These are phyloP conservation scores for Sanghuangporus baumii DNA, from an alignment of 1,284 basidiomycete species.

Conservation along the genomic window DNA sequence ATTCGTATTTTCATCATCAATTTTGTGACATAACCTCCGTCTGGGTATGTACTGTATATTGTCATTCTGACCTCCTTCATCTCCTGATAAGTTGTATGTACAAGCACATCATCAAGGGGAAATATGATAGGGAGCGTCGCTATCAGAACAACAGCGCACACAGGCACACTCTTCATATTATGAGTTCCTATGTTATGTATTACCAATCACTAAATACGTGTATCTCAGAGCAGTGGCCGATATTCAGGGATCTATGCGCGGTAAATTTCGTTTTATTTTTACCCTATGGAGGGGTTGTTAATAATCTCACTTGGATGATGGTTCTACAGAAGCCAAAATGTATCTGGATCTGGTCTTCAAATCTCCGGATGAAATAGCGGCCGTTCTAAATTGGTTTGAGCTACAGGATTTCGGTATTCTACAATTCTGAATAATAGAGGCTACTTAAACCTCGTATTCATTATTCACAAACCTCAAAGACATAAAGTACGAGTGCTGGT, in stretches of 20 bases:
- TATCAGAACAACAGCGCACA: background rate
- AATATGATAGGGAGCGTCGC: constrained; percentile 2
- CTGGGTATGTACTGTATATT: background rate
- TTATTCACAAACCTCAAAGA: too few species aligned
- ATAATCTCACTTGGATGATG: background rate
- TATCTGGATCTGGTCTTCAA: constrained; percentile 6
- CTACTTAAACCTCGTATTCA: too few species aligned
- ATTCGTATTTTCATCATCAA: too few species aligned
- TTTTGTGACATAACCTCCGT: constrained; percentile 4
- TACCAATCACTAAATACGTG: too few species aligned
- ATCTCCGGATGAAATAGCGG: constrained; percentile 2
- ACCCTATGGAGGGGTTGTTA: background rate
- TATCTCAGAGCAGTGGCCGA: constrained; percentile 6
- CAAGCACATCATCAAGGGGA: constrained; percentile 5
- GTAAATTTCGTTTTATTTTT: background rate
- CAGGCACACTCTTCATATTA: background rate
- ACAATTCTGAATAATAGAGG: too few species aligned
- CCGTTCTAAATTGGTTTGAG: background rate
- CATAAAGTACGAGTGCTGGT: too few species aligned
- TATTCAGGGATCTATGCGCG: constrained; percentile 6
- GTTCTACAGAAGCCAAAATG: constrained; percentile 7
- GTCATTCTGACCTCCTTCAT: background rate
- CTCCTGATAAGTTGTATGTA: background rate
- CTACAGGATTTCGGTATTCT: too few species aligned
- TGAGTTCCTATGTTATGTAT: too few species aligned